Base-by-base conservation (phyloP, 1,139 yeast species). In the Diutina ranongensis region DNA sequence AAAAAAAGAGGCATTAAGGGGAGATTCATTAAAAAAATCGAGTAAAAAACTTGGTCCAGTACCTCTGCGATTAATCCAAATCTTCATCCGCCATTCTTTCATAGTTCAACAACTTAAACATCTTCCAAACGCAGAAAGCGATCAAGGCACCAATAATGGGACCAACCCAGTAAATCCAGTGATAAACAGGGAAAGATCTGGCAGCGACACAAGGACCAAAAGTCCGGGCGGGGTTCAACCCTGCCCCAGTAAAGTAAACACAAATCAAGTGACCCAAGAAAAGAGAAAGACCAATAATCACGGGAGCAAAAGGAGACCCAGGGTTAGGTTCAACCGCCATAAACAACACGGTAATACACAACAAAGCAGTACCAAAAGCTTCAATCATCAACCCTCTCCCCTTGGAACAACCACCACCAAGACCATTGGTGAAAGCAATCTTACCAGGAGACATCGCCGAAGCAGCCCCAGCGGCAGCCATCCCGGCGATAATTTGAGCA, bases 161-260 rank as follows among this genome's bases (percentile, higher is more conserved):
- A 49, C 95, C 95, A 48, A 87, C 76, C 94, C 94, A 85, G 72
- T 87, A 87, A 53, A 87, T 85, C 95, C 95, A 87, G 71, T 80
- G 88, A 67, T 87, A 86, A 57, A 60, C 63, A 40, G 95, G 94
- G 87, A 87, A 34, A n/a, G 75, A 68, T 49, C 65, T 68, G 48
- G 75, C 74, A 49, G 89, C 94, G 50, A 85, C 71, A 61, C 81
- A 75, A 47, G 95, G 94, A 58, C 96, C 96, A 51, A 87, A 76
- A 31, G 87, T 70, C 70, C 96, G 80, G 45, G 95, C 95, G 47
- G 95, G 95, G 73, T 86, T 86, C 59, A 85, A 71, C 60, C 95
- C 95, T 41, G 95, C 95, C 61, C 95, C 95, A 47, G 95, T 83
- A 69, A 78, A 83, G 75, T 74, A 84, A 50, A 87, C 85, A 61